phyloP scores from a whole-genome alignment of 2,329 filamentous ascomycete genomes.

The Chaetomiaceae sp. region DNA sequence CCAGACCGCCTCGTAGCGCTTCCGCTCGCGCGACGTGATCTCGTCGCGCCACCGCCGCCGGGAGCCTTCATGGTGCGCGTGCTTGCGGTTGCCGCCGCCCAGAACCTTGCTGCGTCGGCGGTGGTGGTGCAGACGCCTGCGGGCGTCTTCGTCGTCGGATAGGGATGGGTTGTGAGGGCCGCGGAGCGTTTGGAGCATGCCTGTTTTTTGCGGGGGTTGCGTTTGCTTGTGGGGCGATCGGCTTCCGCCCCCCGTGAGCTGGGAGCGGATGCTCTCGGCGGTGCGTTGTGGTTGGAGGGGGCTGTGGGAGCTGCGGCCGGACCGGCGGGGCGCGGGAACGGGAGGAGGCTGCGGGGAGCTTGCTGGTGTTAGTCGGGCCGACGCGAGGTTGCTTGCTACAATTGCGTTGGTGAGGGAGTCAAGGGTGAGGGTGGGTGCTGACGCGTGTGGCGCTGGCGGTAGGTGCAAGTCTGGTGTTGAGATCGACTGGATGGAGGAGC shows the following conservation, averaged over 20 bases:
- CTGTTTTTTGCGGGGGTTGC: conserved; percentile 39
- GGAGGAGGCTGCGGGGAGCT: conserved; percentile 35
- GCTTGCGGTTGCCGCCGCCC: conserved; percentile 53
- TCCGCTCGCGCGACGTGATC: conserved; percentile 67
- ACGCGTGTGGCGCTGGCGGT: conserved; percentile 13
- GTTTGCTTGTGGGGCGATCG: conserved; percentile 34
- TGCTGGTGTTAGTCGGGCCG: conserved; percentile 46
- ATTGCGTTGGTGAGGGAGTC: conserved; percentile 69
- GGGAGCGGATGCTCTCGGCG: conserved; percentile 19
- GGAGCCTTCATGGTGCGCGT: conserved; percentile 72
- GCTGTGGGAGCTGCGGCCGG: conserved; percentile 25
- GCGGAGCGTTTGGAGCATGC: conserved; percentile 63
- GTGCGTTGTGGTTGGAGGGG: conserved; percentile 23
- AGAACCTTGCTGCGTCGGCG: conserved; percentile 34
- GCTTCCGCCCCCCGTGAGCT: conserved; percentile 24
- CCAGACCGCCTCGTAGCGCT: conserved; percentile 80
- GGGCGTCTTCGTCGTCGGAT: conserved; percentile 48
- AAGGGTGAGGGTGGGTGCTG: conserved; percentile 45
- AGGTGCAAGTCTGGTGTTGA: conserved; percentile 21
- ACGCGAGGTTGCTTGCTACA: conserved; percentile 68
- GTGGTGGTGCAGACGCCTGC: conserved; percentile 29
- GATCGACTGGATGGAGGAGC: background rate
- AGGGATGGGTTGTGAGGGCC: conserved; percentile 41
- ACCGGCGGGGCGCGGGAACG: conserved; percentile 35
- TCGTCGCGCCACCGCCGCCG: conserved; percentile 73